Evolutionary conservation across 257 asterid genomes (phyloP).

Genomic region (Ilex asprella): DNA sequence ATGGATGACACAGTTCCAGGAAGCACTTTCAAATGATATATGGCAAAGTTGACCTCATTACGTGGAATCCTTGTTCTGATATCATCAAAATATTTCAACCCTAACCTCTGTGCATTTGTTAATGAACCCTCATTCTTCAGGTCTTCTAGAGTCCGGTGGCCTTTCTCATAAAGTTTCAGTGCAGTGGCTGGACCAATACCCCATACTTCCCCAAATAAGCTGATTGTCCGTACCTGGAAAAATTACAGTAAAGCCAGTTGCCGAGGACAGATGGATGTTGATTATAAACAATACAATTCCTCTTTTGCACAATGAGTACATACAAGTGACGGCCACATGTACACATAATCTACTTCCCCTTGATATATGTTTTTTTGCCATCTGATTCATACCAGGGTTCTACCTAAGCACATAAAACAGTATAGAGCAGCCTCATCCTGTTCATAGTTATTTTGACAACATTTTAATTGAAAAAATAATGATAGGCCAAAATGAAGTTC

Average conservation of each 20-base stretch:
- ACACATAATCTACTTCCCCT: neutral
- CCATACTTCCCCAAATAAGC: conserved; percentile 97
- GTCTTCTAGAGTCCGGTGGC: conserved; percentile 75
- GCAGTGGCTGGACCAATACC: conserved; percentile 93
- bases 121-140: conserved; percentile 63
- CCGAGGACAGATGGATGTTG: no score
- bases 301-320: neutral
- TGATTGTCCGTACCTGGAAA: conserved; percentile 67
- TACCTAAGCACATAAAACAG: neutral
- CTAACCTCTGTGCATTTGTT: conserved; percentile 71
- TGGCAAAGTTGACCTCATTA: conserved; percentile 47
- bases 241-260: conserved; percentile 4
- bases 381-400: neutral
- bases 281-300: no score
- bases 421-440: neutral
- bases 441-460: neutral
- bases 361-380: neutral
- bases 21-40: conserved; percentile 8
- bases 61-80: conserved; percentile 86
- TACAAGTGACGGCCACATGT: neutral
- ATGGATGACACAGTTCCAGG: conserved; percentile 3
- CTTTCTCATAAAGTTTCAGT: conserved; percentile 84
- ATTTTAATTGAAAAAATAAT: neutral
- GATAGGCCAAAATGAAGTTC: neutral
- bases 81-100: conserved; percentile 78